Percentiles rank a stretch among this genome's conserved stretches.
phyloP scores from a whole-genome alignment of 2,329 filamentous ascomycete species.

The Endoconidiophora polonica region DNA sequence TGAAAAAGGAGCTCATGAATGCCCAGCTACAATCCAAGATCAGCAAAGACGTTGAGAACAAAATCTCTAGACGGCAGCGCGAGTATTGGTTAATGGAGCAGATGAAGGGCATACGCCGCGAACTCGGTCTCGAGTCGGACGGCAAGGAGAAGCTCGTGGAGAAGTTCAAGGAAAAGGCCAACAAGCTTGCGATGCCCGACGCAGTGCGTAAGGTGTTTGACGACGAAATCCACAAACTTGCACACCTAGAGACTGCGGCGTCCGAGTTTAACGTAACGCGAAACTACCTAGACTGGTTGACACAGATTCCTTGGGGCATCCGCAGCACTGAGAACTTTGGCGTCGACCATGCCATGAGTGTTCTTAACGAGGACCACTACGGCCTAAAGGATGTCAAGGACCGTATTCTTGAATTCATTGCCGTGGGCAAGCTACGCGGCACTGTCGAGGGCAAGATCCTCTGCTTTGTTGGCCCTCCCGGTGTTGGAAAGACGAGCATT shows the following conservation, averaged over 20 bases:
- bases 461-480: slow-evolving; percentile 91
- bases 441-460: slow-evolving; percentile 97
- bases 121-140: slow-evolving; percentile 91
- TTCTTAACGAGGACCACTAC: slow-evolving; percentile 92
- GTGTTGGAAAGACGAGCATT: slow-evolving; percentile 97
- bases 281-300: slow-evolving; percentile 97
- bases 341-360: slow-evolving; percentile 75
- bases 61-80: slow-evolving; percentile 90
- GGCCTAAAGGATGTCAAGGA: slow-evolving; percentile 97
- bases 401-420: slow-evolving; percentile 94
- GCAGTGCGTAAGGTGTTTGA: slow-evolving; percentile 95
- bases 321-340: slow-evolving; percentile 93
- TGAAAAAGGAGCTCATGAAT: slow-evolving; percentile 98
- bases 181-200: slow-evolving; percentile 90
- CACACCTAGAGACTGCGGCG: slow-evolving; percentile 83
- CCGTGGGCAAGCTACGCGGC: slow-evolving; percentile 88
- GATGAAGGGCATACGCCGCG: slow-evolving; percentile 94
- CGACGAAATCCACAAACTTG: slow-evolving; percentile 92
- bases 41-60: slow-evolving; percentile 89
- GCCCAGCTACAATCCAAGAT: slow-evolving; percentile 95
- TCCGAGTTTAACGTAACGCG: slow-evolving; percentile 98
- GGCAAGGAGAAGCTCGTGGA: slow-evolving; percentile 97
- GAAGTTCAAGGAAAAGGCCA: slow-evolving; percentile 89
- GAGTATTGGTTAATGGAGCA: slow-evolving; percentile 99
- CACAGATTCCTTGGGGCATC: slow-evolving; percentile 94